A percentile compares a stretch with the other conserved stretches of the same genome.
These are phyloP conservation scores for Ascochyta fabae DNA, from an alignment of 2,329 filamentous ascomycete genomes.

Conservation along the genomic window DNA sequence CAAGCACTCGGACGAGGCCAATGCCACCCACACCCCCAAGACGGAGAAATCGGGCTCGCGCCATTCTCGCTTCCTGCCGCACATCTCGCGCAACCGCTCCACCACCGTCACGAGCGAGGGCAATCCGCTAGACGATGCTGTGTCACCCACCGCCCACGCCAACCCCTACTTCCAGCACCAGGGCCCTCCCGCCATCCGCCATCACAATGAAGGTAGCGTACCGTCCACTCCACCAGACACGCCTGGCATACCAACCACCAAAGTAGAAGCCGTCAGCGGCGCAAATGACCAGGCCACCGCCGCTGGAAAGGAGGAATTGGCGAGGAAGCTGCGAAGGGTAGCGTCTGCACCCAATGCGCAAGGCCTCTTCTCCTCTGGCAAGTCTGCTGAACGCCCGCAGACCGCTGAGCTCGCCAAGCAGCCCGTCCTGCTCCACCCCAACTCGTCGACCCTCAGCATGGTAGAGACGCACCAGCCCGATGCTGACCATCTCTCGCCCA, in stretches of 20 bases:
- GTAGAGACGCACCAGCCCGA: conserved; percentile 53
- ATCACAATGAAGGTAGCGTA: conserved; percentile 93
- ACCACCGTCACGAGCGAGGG: conserved; percentile 92
- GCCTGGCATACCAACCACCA: conserved; percentile 67
- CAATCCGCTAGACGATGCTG: conserved; percentile 83
- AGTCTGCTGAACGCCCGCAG: conserved; percentile 68
- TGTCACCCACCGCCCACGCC: conserved; percentile 90
- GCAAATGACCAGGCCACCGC: conserved; percentile 70
- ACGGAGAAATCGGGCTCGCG: conserved; percentile 74
- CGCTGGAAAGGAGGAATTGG: conserved; percentile 90
- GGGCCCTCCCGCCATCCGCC: conserved; percentile 87
- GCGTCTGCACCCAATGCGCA: conserved; percentile 97
- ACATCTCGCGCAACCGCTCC: conserved; percentile 85
- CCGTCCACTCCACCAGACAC: conserved; percentile 93
- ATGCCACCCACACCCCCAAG: conserved; percentile 53
- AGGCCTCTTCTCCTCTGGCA: conserved; percentile 72
- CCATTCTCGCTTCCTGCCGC: conserved; percentile 87
- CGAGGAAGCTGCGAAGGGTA: conserved; percentile 88
- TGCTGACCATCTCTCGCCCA: conserved; percentile 38
- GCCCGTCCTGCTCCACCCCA: conserved; percentile 67
- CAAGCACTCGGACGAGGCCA: conserved; percentile 50
- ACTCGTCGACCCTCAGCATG: conserved; percentile 61
- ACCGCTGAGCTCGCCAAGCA: conserved; percentile 89
- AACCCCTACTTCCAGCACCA: conserved; percentile 99
- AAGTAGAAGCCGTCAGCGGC: conserved; percentile 72